phyloP scores from a whole-genome alignment of 75 land plant species.

The Ceratopteris richardii region DNA sequence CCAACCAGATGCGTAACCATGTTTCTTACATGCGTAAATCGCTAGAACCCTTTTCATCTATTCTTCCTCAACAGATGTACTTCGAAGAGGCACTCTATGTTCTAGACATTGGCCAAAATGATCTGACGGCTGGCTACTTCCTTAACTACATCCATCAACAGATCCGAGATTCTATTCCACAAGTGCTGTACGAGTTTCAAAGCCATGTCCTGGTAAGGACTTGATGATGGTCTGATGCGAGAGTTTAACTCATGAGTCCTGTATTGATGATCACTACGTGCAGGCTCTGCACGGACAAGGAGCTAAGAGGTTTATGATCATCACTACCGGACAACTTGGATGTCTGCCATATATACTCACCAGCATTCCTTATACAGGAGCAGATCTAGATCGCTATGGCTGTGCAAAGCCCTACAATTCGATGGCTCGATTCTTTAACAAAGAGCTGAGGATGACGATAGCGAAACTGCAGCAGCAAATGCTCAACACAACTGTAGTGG shows the following conservation, averaged over 20 bases:
- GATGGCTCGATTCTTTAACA: slow-evolving; percentile 44
- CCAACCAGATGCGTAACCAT: too few species aligned
- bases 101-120: slow-evolving; percentile 61
- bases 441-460: slow-evolving; percentile 34
- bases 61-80: slow-evolving; percentile 25
- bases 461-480: slow-evolving; percentile 31
- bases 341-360: slow-evolving; percentile 42
- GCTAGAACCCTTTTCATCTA: slow-evolving; percentile 7
- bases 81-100: slow-evolving; percentile 47
- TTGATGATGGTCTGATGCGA: too few species aligned
- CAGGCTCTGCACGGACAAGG: slow-evolving; percentile 40
- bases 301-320: slow-evolving; percentile 43
- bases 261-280: not conserved
- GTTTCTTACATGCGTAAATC: too few species aligned
- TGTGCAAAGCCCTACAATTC: slow-evolving; percentile 46
- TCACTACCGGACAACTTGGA: slow-evolving; percentile 48
- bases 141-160: slow-evolving; percentile 10
- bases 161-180: slow-evolving; percentile 26
- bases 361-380: slow-evolving; percentile 9
- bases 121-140: slow-evolving; percentile 34
- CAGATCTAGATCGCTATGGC: slow-evolving; percentile 36
- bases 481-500: slow-evolving; percentile 29
- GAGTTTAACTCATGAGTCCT: too few species aligned
- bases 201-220: slow-evolving; percentile 27
- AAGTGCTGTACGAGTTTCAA: slow-evolving; percentile 32